phyloP scores from a whole-genome alignment of 441 rosid species.

The Geranium incanum region DNA sequence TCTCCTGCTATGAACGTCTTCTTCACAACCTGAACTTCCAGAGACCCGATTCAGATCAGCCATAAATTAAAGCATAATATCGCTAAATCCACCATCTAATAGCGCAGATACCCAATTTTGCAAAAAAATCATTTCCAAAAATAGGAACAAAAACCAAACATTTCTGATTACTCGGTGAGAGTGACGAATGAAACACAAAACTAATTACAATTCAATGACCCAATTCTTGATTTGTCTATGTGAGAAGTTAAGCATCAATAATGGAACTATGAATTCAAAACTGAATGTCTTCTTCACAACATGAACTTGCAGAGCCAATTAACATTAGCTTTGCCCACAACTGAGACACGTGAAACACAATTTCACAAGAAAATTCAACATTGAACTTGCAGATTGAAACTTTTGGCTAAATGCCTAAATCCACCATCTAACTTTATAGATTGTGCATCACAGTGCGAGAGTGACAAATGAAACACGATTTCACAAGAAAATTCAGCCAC shows the following conservation, averaged over 20 bases:
- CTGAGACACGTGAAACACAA: background rate
- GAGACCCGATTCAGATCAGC: background rate
- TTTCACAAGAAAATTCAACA: background rate
- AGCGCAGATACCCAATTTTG: background rate
- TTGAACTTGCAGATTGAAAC: background rate
- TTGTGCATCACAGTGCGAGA: background rate
- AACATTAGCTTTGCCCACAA: background rate
- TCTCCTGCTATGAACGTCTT: conserved; percentile 55
- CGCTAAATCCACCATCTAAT: background rate
- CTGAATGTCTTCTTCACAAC: background rate
- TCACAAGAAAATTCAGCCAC: background rate
- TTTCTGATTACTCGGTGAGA: background rate
- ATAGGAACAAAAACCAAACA: background rate
- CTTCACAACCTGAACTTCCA: conserved; percentile 57
- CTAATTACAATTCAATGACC: background rate
- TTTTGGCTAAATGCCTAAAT: background rate
- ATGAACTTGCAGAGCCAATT: background rate
- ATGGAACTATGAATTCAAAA: background rate
- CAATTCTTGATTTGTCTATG: background rate
- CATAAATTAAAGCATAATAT: background rate
- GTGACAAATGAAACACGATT: background rate
- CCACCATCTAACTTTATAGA: background rate
- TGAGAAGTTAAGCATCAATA: background rate
- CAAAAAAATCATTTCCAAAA: background rate
- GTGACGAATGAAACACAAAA: background rate